Conservation (phyloP, 1,284 basidiomycete genomes). For the Fomitopsis pinicola region DNA sequence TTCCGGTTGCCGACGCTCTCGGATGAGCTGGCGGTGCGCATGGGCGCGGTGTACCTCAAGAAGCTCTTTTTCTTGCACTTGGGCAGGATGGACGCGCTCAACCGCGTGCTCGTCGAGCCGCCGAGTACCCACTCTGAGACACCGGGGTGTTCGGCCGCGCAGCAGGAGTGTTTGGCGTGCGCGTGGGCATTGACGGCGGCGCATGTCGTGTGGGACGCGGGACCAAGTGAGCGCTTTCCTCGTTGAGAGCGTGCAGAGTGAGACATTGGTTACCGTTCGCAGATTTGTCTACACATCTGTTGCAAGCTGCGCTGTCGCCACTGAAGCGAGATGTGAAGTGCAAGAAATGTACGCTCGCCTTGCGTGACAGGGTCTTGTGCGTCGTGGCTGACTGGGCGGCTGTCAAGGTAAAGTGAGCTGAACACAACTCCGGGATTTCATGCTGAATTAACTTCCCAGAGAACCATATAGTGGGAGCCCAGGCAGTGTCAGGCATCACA, state of each 20-base stretch:
- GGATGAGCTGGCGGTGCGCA: conserved; percentile 28
- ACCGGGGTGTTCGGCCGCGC: conserved; percentile 26
- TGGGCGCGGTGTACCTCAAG: conserved; percentile 33
- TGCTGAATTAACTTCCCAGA: no score
- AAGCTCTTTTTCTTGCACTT: conserved; percentile 35
- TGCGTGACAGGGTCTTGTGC: background rate
- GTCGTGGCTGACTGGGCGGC: no score
- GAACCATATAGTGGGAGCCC: no score
- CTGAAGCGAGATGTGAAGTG: background rate
- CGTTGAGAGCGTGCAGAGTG: background rate
- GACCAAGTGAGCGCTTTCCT: background rate
- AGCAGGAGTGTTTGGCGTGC: conserved; percentile 25
- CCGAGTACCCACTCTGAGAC: conserved; percentile 31
- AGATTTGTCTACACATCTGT: background rate
- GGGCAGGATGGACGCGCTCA: conserved; percentile 33
- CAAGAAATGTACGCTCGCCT: background rate
- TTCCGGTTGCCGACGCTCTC: conserved; percentile 27
- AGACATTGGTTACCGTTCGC: background rate
- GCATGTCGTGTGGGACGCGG: background rate
- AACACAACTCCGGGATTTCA: no score
- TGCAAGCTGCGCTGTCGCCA: background rate
- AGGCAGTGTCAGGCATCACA: no score
- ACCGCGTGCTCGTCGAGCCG: conserved; percentile 31
- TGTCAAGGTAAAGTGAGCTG: no score
- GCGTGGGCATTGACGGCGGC: background rate